A percentile compares a stretch with the other conserved stretches of the same genome.
Conservation (phyloP, 768 basidiomycete species). For the Pleurotus tuber-regium region DNA sequence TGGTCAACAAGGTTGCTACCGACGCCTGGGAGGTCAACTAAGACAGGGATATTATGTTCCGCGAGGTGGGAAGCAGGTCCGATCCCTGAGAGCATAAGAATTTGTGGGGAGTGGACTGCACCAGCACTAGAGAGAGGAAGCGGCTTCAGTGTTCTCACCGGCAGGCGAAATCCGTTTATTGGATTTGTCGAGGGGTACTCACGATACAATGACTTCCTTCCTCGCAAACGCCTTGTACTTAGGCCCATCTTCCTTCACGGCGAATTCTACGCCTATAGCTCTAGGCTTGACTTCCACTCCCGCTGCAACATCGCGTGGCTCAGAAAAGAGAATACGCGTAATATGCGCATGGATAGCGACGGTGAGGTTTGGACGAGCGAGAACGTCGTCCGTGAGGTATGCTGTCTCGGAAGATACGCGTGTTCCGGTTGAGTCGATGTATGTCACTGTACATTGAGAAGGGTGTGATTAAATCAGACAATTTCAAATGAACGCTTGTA, state of each 20-base stretch:
- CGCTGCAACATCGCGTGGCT: constrained; percentile 16
- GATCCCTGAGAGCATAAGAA: constrained; percentile 76
- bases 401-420: constrained; percentile 61
- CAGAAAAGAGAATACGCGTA: constrained; percentile 51
- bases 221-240: constrained; percentile 40
- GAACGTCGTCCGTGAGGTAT: constrained; percentile 59
- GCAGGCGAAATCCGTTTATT: background rate
- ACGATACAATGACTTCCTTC: constrained; percentile 62
- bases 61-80: constrained; percentile 63
- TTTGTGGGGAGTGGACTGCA: constrained; percentile 63
- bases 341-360: constrained; percentile 51
- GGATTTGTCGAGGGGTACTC: constrained; percentile 20
- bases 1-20: constrained; percentile 80
- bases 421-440: constrained; percentile 45
- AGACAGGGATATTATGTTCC: constrained; percentile 50
- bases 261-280: constrained; percentile 58
- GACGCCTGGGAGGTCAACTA: constrained; percentile 68
- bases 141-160: background rate
- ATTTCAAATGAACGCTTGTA: constrained; percentile 38
- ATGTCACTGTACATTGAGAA: constrained; percentile 50
- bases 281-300: constrained; percentile 28
- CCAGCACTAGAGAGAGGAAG: constrained; percentile 42
- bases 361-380: constrained; percentile 58
- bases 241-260: constrained; percentile 23
- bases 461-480: background rate